Base-by-base conservation (phyloP, 2,329 filamentous ascomycete genomes). In the Chaetomium globosum region DNA sequence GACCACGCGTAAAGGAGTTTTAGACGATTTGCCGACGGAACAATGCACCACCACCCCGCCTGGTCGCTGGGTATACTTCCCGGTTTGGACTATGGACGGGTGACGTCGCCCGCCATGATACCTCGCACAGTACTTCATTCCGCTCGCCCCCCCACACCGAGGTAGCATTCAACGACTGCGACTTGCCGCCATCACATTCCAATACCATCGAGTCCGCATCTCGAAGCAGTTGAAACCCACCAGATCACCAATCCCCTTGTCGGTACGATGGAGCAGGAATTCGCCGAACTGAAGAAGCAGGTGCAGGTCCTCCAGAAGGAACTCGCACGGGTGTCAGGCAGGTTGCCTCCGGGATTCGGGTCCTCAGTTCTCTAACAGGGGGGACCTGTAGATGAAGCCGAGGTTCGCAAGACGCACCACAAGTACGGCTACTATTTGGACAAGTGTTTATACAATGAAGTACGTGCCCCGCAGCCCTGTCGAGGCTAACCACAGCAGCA, bases 361-460 rank as follows among this genome's bases (percentile, higher is more conserved):
- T 5, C 12, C n/a, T 12, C 30, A 13, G n/a, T 19, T 53, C 21
- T 39, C 57, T 60, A 56, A 56, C 21, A 4, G 9, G 5, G 12
- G 8, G 4, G n/a, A n/a, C 6, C 1, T 28, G 6, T 30, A 83
- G 83, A 84, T 64, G 81, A 85, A 71, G 80, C 82, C 43, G 81
- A 85, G 68, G 79, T 85, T 55, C 80, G 81, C 64, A 85, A 84
- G 71, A 78, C 82, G 3, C 83, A 85, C 71, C 83, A 82, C 77
- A 85, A 82, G 66, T 86, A 85, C 73, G 83, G 83, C 30, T 85
- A 86, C 73, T 86, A 85, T 71, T 77, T 86, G 30, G 83, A 86
- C 75, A 86, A 86, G 68, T 86, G 83, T 66, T 76, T 86, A 1
- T 86, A 85, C 74, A 79, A 84, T 67, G 82, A 85, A 76, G 82